A percentile compares a stretch with the other conserved stretches of the same genome.
Evolutionary conservation across 805 yeast genomes (phyloP).

Genomic region (Candida fluviatilis): DNA sequence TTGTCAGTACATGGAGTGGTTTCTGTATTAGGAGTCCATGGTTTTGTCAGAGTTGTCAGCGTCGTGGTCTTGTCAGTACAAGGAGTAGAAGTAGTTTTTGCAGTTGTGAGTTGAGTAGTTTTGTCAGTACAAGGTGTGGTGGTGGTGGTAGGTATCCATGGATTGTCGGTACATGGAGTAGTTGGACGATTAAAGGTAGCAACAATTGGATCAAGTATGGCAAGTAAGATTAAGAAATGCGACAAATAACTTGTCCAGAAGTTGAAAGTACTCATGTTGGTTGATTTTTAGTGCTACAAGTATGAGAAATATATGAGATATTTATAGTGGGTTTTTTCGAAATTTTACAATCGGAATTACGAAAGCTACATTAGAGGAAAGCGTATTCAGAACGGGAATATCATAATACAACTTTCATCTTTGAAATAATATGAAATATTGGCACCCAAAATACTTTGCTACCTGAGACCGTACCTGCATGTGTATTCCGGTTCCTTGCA

Average conservation of each 20-base stretch:
- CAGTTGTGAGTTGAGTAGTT: background rate
- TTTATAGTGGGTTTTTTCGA: background rate
- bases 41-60: too few species aligned
- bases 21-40: too few species aligned
- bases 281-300: background rate
- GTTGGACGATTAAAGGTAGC: background rate
- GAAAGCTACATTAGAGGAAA: too few species aligned
- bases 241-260: background rate
- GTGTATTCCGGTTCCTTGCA: too few species aligned
- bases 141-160: background rate
- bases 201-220: background rate
- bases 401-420: background rate
- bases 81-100: background rate
- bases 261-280: background rate
- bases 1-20: too few species aligned
- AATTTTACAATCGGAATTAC: background rate
- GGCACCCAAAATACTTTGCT: too few species aligned
- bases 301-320: background rate
- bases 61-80: background rate
- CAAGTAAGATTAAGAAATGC: background rate
- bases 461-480: too few species aligned
- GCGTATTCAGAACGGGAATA: background rate
- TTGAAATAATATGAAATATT: too few species aligned
- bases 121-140: background rate
- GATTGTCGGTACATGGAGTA: background rate